phyloP scores from a whole-genome alignment of 108 stramenopile genomes.

The Cyclostephanos invisitatus region DNA sequence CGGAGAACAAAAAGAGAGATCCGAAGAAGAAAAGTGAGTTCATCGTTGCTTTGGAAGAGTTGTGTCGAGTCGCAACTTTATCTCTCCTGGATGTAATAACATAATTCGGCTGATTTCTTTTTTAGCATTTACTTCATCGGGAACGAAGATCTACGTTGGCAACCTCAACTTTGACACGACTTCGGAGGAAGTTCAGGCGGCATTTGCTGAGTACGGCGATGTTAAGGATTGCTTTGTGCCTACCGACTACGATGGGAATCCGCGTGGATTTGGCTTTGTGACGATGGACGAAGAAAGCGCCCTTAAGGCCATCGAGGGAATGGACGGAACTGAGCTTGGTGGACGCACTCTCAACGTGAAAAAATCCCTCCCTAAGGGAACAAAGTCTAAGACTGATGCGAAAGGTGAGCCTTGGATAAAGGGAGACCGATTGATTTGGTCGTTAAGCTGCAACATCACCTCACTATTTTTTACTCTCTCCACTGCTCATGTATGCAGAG shows the following conservation, averaged over 20 bases:
- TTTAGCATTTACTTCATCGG: background rate
- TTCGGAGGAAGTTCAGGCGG: slow-evolving; percentile 55
- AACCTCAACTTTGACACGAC: slow-evolving; percentile 80
- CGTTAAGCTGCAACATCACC: background rate
- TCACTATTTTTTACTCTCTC: background rate
- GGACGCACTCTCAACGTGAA: slow-evolving; percentile 89
- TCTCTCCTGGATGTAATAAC: too few species aligned
- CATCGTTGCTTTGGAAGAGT: background rate
- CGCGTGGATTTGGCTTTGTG: slow-evolving; percentile 89
- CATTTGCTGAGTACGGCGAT: slow-evolving; percentile 74
- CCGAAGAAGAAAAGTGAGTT: slow-evolving; percentile 17
- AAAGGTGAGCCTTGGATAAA: slow-evolving; percentile 14
- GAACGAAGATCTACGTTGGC: slow-evolving; percentile 76
- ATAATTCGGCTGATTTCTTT: background rate
- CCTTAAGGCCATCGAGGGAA: slow-evolving; percentile 79
- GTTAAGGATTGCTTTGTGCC: slow-evolving; percentile 82
- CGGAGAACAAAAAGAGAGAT: slow-evolving; percentile 28
- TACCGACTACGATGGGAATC: slow-evolving; percentile 66
- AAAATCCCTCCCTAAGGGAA: slow-evolving; percentile 85
- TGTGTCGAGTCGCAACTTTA: too few species aligned
- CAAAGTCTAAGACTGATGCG: slow-evolving; percentile 45
- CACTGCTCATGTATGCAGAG: slow-evolving; percentile 38
- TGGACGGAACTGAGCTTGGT: slow-evolving; percentile 85
- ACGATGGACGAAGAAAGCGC: slow-evolving; percentile 75
- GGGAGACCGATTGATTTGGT: slow-evolving; percentile 17